Base-by-base conservation (phyloP, 2,329 filamentous ascomycete genomes). In the Pseudogymnoascus sp. region DNA sequence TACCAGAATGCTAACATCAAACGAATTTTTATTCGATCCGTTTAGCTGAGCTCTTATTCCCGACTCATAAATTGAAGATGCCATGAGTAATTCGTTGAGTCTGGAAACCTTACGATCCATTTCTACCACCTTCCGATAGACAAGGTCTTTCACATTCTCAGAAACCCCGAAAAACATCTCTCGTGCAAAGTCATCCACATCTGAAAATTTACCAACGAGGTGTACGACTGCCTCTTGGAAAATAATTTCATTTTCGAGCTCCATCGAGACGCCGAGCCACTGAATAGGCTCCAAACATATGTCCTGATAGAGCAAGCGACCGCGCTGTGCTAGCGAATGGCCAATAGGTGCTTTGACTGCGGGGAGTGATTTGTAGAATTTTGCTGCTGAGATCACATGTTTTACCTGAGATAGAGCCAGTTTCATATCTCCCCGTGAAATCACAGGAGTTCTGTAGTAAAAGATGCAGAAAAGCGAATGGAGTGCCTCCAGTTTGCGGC, bases 151-250 rank as follows among this genome's bases (percentile, higher is more conserved):
- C 21, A 21, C 21, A 21, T 21, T 21, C 21, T 21, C 21, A 21
- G 21, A 21, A 21, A 21, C 21, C 21, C 21, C 21, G 21, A 21
- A 21, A 21, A 21, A 21, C 21, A 21, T 21, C 21, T 21, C 21
- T 21, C 21, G 21, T 21, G 21, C 21, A 21, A 21, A 21, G 21
- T 21, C 21, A 21, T 21, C 21, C 21, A 21, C 21, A 21, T 21
- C 21, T 21, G 21, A 21, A 21, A 21, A 21, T 21, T 46, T 63
- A 5, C 67, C 69, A 1, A 70, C 67, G 18, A 71, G 64, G 16
- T 72, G 71, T 3, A 71, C 63, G 1, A 69, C 43, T 5, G 67
- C 65, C 61, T 71, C 69, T 23, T 62, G 65, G 42, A 71, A 71
- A 11, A 72, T 71, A 1, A 40, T 42, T 1, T 59, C 18, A 16